Percentiles rank a stretch among this genome's conserved stretches.
Evolutionary conservation across 1,284 basidiomycete genomes (phyloP).

Genomic region (Leccinum ponderosum): DNA sequence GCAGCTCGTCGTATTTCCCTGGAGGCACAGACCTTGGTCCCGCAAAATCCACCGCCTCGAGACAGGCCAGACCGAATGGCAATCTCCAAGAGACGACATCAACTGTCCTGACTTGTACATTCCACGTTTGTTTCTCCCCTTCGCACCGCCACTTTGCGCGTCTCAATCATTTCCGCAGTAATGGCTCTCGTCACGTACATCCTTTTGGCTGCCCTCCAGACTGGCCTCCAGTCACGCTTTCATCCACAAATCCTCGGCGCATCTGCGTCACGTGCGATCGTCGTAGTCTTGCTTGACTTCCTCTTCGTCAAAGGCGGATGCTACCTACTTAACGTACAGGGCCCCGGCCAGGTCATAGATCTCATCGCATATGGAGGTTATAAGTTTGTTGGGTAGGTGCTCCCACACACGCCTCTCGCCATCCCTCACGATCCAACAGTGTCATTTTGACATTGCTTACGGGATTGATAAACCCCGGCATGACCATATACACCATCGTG

Average conservation of each 20-base stretch:
- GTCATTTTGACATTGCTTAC: slow-evolving; percentile 72
- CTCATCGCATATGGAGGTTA: slow-evolving; percentile 89
- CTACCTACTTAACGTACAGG: slow-evolving; percentile 86
- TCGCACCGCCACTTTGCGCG: neutral
- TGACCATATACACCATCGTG: slow-evolving; percentile 65
- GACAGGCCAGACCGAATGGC: slow-evolving; percentile 77
- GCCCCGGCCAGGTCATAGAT: slow-evolving; percentile 72
- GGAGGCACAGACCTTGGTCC: slow-evolving; percentile 87
- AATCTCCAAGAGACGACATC: slow-evolving; percentile 90
- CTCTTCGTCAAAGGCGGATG: slow-evolving; percentile 87
- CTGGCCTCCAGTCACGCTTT: slow-evolving; percentile 83
- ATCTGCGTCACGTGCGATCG: slow-evolving; percentile 81
- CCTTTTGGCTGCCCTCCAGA: slow-evolving; percentile 82
- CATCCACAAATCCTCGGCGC: slow-evolving; percentile 90
- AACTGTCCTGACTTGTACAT: slow-evolving; percentile 98
- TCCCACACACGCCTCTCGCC: neutral
- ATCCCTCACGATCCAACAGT: slow-evolving; percentile 37
- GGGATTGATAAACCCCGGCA: slow-evolving; percentile 59
- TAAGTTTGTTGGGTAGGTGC: slow-evolving; percentile 89
- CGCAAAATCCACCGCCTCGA: slow-evolving; percentile 63
- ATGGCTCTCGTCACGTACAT: slow-evolving; percentile 99
- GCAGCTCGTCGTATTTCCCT: slow-evolving; percentile 91
- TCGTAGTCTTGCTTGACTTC: slow-evolving; percentile 85
- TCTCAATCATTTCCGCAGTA: slow-evolving; percentile 45
- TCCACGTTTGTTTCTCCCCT: slow-evolving; percentile 61